These are phyloP conservation scores for Tephrocybe sp. DNA, from an alignment of 768 basidiomycete genomes.

Conservation along the genomic window DNA sequence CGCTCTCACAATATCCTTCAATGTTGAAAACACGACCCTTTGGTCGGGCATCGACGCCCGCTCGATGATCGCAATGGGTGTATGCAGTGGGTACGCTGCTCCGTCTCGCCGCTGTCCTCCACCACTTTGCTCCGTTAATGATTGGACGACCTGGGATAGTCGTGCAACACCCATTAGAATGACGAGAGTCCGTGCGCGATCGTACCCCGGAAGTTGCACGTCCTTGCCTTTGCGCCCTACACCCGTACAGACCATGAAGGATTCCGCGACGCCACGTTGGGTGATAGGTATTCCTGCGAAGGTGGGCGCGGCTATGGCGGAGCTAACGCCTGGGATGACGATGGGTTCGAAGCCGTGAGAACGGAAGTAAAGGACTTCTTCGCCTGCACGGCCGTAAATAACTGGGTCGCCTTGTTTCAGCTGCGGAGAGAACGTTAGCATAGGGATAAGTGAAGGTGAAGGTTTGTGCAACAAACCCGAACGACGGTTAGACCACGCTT, in stretches of 20 bases:
- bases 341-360: slow-evolving; percentile 78
- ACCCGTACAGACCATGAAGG: slow-evolving; percentile 88
- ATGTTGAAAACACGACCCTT: slow-evolving; percentile 76
- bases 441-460: slow-evolving; percentile 4
- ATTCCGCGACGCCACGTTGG: slow-evolving; percentile 91
- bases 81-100: slow-evolving; percentile 62
- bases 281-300: slow-evolving; percentile 93
- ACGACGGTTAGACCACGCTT: slow-evolving; percentile 80
- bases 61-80: slow-evolving; percentile 92
- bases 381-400: slow-evolving; percentile 91
- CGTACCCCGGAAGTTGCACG: slow-evolving; percentile 86
- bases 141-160: slow-evolving; percentile 64
- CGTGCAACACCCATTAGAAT: slow-evolving; percentile 96
- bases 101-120: slow-evolving; percentile 31
- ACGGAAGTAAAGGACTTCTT: slow-evolving; percentile 93
- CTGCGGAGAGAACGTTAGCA: slow-evolving; percentile 31
- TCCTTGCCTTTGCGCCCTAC: slow-evolving; percentile 85
- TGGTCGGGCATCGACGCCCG: slow-evolving; percentile 95
- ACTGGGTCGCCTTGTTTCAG: slow-evolving; percentile 98
- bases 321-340: slow-evolving; percentile 87
- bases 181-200: slow-evolving; percentile 74
- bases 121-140: slow-evolving; percentile 39
- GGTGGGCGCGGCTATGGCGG: slow-evolving; percentile 85
- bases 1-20: slow-evolving; percentile 66
- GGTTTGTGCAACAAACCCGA: slow-evolving; percentile 48